Percentiles rank a stretch among this genome's conserved stretches.
phyloP scores from a whole-genome alignment of 1,284 basidiomycete species.

The Tremellales sp. region DNA sequence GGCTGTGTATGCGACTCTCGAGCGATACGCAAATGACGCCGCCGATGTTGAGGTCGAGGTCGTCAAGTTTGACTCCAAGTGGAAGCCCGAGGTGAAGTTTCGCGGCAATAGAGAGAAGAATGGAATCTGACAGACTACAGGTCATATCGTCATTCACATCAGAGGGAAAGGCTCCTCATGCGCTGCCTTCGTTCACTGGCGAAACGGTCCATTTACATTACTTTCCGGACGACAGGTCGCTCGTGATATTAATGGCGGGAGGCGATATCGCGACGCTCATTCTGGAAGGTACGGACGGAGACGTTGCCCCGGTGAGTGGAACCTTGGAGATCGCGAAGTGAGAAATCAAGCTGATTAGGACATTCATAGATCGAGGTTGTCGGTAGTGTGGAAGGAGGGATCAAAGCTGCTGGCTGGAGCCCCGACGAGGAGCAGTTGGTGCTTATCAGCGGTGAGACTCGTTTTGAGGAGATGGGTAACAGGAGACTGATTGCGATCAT shows the following conservation, averaged over 20 bases:
- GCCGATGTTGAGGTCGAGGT: conserved; percentile 60
- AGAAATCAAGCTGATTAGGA: conserved; percentile 37
- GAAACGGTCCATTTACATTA: conserved; percentile 63
- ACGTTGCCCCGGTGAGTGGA: conserved; percentile 41
- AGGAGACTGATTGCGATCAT: background rate
- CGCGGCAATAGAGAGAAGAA: background rate
- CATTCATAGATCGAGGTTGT: conserved; percentile 61
- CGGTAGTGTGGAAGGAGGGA: conserved; percentile 79
- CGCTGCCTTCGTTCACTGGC: conserved; percentile 27
- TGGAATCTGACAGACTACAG: conserved; percentile 13
- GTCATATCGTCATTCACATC: conserved; percentile 31
- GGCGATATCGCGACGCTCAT: conserved; percentile 72
- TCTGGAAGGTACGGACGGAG: conserved; percentile 53
- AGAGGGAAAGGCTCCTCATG: conserved; percentile 33
- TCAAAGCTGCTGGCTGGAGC: conserved; percentile 79
- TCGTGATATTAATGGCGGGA: conserved; percentile 63
- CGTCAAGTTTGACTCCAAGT: conserved; percentile 48
- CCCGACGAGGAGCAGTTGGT: conserved; percentile 83
- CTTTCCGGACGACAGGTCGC: conserved; percentile 61
- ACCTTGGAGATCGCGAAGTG: conserved; percentile 5
- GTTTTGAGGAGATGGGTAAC: background rate
- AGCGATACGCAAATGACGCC: conserved; percentile 51
- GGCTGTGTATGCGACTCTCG: conserved; percentile 57
- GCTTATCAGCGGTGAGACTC: conserved; percentile 64
- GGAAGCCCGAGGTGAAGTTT: conserved; percentile 23